Evolutionary conservation across 768 basidiomycete species (phyloP).

Genomic region (Tephrocybe sp.): DNA sequence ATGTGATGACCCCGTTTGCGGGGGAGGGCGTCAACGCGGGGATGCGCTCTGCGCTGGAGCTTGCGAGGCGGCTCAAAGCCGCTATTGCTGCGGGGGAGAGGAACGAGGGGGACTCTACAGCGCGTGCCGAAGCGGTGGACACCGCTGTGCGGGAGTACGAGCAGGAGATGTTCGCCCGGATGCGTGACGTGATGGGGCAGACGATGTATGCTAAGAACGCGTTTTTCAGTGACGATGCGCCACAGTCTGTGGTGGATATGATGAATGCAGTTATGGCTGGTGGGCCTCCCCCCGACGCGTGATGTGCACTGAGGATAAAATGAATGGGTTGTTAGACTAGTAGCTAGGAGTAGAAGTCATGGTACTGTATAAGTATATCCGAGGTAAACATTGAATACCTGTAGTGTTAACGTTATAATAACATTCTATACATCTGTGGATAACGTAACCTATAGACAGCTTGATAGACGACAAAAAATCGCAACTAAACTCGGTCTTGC

Average conservation of each 20-base stretch:
- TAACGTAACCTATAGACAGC: too few relatives aligned
- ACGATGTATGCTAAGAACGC: background rate
- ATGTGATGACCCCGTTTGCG: slow-evolving; percentile 23
- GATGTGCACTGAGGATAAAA: background rate
- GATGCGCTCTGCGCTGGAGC: slow-evolving; percentile 20
- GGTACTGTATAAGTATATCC: too few relatives aligned
- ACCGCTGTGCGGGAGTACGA: background rate
- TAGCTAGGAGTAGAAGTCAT: too few relatives aligned
- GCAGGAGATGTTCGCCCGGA: slow-evolving; percentile 5
- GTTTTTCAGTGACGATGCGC: slow-evolving; percentile 2
- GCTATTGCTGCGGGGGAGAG: background rate
- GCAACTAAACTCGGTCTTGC: too few relatives aligned
- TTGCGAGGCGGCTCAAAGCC: slow-evolving; percentile 8
- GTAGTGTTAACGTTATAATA: too few relatives aligned
- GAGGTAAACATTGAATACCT: too few relatives aligned
- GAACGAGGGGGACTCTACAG: background rate
- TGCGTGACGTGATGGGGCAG: background rate
- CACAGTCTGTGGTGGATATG: background rate
- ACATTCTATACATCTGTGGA: too few relatives aligned
- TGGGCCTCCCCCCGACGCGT: background rate
- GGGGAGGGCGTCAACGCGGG: slow-evolving; percentile 23
- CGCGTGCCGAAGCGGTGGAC: background rate
- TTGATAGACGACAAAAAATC: too few relatives aligned
- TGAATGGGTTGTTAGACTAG: background rate
- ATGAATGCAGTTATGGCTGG: slow-evolving; percentile 2